These are phyloP conservation scores for Inga leiocalycina DNA, from an alignment of 306 rosid genomes.

Conservation along the genomic window DNA sequence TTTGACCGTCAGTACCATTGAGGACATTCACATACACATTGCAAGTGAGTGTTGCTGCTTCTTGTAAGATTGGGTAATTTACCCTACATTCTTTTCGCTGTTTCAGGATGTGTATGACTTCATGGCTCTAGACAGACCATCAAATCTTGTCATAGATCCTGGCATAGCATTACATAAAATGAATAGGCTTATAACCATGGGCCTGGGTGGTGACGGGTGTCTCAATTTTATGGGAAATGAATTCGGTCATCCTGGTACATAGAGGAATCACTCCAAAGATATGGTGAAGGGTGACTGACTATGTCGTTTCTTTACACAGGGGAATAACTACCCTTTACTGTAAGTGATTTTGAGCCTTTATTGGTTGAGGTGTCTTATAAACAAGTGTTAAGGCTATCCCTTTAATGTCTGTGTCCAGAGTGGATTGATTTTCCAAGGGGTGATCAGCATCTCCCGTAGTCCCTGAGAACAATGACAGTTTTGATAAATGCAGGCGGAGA, in stretches of 20 bases:
- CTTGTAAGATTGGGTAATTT: conserved; percentile 8
- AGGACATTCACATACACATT: conserved; percentile 2
- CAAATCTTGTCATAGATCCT: conserved; percentile 83
- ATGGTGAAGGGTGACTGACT: background rate
- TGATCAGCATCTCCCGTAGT: conserved; percentile 71
- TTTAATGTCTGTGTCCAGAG: conserved; percentile 51
- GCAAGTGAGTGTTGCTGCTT: conserved; percentile 11
- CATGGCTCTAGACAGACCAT: conserved; percentile 88
- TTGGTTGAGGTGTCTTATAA: conserved; percentile 24
- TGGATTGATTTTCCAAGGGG: conserved; percentile 99
- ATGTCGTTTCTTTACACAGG: conserved; percentile 15
- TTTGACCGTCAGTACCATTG: background rate
- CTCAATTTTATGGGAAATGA: conserved; percentile 99
- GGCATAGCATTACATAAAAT: conserved; percentile 97
- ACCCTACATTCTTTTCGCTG: conserved; percentile 17
- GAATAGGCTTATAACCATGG: conserved; percentile 95
- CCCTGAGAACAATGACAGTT: conserved; percentile 38
- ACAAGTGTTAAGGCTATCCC: conserved; percentile 24
- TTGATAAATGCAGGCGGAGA: conserved; percentile 9
- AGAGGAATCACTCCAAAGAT: conserved; percentile 21
- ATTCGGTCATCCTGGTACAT: conserved; percentile 96
- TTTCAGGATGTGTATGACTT: conserved; percentile 96
- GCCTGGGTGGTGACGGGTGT: conserved; percentile 97
- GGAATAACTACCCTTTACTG: conserved; percentile 25
- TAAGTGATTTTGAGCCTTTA: conserved; percentile 19